Base-by-base conservation (phyloP, 306 rosid genomes). In the Trifolium repens region DNA sequence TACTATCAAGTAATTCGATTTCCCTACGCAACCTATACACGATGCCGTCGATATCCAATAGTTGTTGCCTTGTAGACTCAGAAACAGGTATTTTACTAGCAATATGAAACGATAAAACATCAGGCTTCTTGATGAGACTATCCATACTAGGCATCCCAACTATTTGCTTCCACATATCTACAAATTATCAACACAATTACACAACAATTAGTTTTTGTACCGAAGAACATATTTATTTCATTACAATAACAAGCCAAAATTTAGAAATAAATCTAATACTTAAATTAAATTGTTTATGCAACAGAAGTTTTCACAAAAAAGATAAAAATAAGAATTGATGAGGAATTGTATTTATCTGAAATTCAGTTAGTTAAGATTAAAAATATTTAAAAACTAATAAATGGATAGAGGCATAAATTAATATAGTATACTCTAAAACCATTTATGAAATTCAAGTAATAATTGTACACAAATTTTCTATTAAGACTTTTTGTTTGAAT, bases 11-110 rank as follows among this genome's bases (percentile, higher is more conserved):
- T 71, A 96, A 85, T 87, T 92, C 96, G 84, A 96, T 84, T 85
- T 96, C 99, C 84, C 92, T 81, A n/a, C 96, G 96, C 79, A 96
- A 63, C 83, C 99, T 89, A 83, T 96, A 92, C 60, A 92, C 78
- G 76, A 92, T 85, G 69, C 98, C 98, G 69, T 89, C 91, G 16
- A 96, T 92, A 74, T 92, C 98, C 84, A 96, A 78, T 71, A 96
- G 99, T 73, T 96, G 97, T 85, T 92, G 99, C 82, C 99, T 89
- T 69, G 93, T 90, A 79, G 93, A 89, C 82, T 89, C 97, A 59
- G 99, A 96, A 49, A 96, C 96, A 7, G 98, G 98, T 86, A 96
- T 83, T 89, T 96, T 96, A 83, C 98, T 90, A 59, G 98, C 99
- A 4, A 96, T 92, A 58, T 84, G 82, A 86, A 92, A 96, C 39